A percentile compares a stretch with the other conserved stretches of the same genome.
phyloP scores from a whole-genome alignment of 768 basidiomycete species.

The Boletus rubroflammeus region DNA sequence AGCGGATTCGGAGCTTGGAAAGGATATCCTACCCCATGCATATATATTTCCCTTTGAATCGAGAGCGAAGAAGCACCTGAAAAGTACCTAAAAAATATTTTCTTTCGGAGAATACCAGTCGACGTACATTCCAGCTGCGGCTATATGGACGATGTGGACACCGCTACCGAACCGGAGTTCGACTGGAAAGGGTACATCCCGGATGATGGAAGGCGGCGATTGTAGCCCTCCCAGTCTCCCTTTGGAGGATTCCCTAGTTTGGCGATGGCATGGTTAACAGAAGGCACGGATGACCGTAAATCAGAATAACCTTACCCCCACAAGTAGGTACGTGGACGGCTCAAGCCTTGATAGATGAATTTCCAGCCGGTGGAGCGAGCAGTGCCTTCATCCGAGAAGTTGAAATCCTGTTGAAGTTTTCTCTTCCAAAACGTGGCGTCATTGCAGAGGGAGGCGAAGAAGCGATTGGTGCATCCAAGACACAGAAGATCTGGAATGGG shows the following conservation, averaged over 20 bases:
- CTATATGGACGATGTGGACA: conserved; percentile 63
- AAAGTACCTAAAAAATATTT: neutral
- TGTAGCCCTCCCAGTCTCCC: conserved; percentile 59
- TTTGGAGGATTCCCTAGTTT: conserved; percentile 52
- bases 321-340: conserved; percentile 47
- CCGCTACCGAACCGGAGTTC: conserved; percentile 54
- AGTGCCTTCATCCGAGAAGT: conserved; percentile 68
- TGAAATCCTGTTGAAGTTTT: conserved; percentile 66
- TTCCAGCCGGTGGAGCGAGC: conserved; percentile 79
- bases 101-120: neutral
- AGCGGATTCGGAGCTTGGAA: neutral
- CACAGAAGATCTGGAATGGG: conserved; percentile 51
- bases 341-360: conserved; percentile 70
- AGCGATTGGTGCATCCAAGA: conserved; percentile 60
- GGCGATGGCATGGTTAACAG: neutral
- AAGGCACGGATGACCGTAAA: neutral
- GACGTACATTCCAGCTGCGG: conserved; percentile 79
- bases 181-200: conserved; percentile 59
- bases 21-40: conserved; percentile 66
- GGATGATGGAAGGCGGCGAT: conserved; percentile 32
- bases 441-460: conserved; percentile 55
- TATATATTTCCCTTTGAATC: conserved; percentile 69
- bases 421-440: conserved; percentile 83
- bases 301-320: conserved; percentile 51
- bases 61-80: conserved; percentile 83